Evolutionary conservation across 2,329 filamentous ascomycete genomes (phyloP), one percentile per base, ranked within the genome.

Genomic region (Pleomassaria siparia): DNA sequence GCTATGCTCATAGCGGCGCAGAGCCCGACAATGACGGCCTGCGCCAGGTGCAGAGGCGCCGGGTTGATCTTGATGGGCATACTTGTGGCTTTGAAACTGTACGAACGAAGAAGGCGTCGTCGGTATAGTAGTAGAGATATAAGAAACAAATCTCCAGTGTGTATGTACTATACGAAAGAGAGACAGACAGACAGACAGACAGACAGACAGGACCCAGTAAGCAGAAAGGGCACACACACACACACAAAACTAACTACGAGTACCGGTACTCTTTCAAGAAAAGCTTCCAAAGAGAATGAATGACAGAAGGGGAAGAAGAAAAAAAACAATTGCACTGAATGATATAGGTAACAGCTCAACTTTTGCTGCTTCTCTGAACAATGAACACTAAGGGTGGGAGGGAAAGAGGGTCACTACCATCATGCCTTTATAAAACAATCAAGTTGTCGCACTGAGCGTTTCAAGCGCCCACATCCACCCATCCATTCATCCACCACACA

Each of bases 1-100:
- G 71, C 66, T 30, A 74, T 51, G 50, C 70, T 70, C 44, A 78
- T 62, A 25, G 59, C 58, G 28, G 74, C 61, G 3, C 70, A 66
- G n/a, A 73, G 58, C 26, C 58, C 59, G n/a, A 66, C 62, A 42
- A 72, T 53, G 49, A 58, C 49, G 32, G 63, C 51, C 53, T 70
- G 68, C 12, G 66, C 64, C 33, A 70, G 49, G 46, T 66, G 67
- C 47, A 72, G 58, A 24, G 67, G 64, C 18, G 63, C 60, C 10
- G 69, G 67, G 50, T 71, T 66, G 66, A 69, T 63, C 60, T 67
- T 69, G 62, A 70, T 67, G 18, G 42, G 55, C 50, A 40, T 30
- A 25, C 1, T 40, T 39, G 16, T 43, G 44, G 13, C 36, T 15
- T 32, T 42, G 39, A 35, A 11, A 37, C 6, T 39, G 33, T 26